Conservation (phyloP, 1,139 yeast genomes). For the Ashbya aceris region DNA sequence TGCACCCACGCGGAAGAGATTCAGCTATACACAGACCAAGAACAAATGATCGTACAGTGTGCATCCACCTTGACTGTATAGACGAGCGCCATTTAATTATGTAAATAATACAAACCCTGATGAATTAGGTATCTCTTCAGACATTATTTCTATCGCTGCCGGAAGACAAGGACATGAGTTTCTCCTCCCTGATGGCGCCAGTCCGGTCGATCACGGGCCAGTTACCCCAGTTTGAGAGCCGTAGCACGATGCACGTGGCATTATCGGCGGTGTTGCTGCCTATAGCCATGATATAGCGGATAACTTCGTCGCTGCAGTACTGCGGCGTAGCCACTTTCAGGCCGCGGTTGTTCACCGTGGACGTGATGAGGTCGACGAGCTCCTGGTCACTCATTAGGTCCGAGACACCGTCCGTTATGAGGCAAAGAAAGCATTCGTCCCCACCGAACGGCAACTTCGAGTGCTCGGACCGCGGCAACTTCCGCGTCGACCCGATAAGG, state of each 20-base stretch:
- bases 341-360: slow-evolving; percentile 60
- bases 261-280: slow-evolving; percentile 78
- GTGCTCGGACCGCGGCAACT: slow-evolving; percentile 27
- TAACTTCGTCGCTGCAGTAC: slow-evolving; percentile 73
- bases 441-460: slow-evolving; percentile 47
- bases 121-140: slow-evolving; percentile 1
- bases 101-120: not conserved
- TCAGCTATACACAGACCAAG: slow-evolving; percentile 61
- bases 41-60: slow-evolving; percentile 21
- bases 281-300: slow-evolving; percentile 72
- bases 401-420: slow-evolving; percentile 83
- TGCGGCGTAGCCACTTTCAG: slow-evolving; percentile 72
- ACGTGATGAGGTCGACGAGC: slow-evolving; percentile 73
- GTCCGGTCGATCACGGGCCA: slow-evolving; percentile 84
- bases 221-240: slow-evolving; percentile 85
- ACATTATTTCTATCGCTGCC: slow-evolving; percentile 30
- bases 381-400: slow-evolving; percentile 81
- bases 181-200: slow-evolving; percentile 67
- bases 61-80: no score
- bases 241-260: slow-evolving; percentile 76
- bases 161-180: slow-evolving; percentile 46
- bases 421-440: slow-evolving; percentile 68
- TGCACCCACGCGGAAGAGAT: slow-evolving; percentile 85
- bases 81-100: no score
- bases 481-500: slow-evolving; percentile 28